phyloP scores from a whole-genome alignment of 176 grass and related monocot genomes.

The Rhynchospora pubera region DNA sequence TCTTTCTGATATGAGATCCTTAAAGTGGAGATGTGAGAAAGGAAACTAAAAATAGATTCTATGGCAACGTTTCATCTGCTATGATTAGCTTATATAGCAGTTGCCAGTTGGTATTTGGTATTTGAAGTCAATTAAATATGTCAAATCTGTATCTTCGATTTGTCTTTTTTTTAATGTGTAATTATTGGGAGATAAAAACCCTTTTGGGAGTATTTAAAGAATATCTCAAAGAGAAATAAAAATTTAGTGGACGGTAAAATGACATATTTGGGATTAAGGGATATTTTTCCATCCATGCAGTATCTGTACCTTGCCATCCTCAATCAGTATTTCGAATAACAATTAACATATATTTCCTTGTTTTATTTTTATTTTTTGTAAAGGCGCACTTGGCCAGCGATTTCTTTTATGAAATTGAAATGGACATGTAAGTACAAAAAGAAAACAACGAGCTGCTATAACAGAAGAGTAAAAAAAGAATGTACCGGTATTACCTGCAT shows the following conservation, averaged over 20 bases:
- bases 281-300: background rate
- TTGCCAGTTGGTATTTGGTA: background rate
- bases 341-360: background rate
- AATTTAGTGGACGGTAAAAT: background rate
- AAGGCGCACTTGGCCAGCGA: background rate
- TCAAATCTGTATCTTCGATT: background rate
- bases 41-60: conserved; percentile 6
- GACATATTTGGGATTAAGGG: background rate
- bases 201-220: background rate
- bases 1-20: background rate
- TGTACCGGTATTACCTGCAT: background rate
- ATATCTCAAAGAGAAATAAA: background rate
- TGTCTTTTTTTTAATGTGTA: background rate
- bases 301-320: background rate
- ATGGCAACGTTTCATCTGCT: background rate
- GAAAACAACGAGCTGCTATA: background rate
- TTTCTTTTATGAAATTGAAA: background rate
- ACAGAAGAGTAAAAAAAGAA: background rate
- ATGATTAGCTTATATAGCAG: conserved; percentile 20
- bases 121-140: background rate
- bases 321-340: background rate
- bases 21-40: background rate
- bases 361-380: background rate
- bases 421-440: background rate
- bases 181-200: no score